Base-by-base conservation (phyloP, 2,329 filamentous ascomycete species). In the Aquanectria penicillioides region DNA sequence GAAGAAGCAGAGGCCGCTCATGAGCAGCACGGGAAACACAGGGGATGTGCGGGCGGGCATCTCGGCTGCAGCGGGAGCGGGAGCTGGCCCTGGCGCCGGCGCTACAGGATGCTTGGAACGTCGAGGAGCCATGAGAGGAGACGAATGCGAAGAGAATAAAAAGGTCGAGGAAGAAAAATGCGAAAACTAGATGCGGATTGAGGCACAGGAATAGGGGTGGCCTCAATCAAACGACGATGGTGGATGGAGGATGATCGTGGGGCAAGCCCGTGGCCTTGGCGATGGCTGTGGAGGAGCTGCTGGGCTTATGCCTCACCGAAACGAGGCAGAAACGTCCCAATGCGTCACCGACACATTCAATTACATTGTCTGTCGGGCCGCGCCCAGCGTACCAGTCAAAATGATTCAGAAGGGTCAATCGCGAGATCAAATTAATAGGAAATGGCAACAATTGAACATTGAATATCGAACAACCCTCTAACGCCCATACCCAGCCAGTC, bases 1-100 rank as follows among this genome's bases (percentile, higher is more conserved):
- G 17, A 70, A 62, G 48, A 68, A 15, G n/a, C 54, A 36, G 47
- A 70, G 37, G 43, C 47, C 9, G 28, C 29, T 12, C 17, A 71
- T 51, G 50, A 64, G 15, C 18, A 47, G 20, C 5, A 71, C 46
- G 23, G 67, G 36, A 3, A 60, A 22, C 8, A 61, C 41, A 10
- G 62, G 62, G 17, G 52, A 10, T 18, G 41, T 15, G 18, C 50
- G 64, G 9, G 41, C 49, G 31, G 59, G 48, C 8, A 64, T 1
- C 2, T 23, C 62, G 3, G 57, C 23, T 9, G 47, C 36, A 3
- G 58, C 6, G n/a, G 43, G 43, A 31, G 53, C n/a, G n/a, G n/a
- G n/a, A n/a, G n/a, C n/a, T n/a, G n/a, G n/a, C n/a, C n/a, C n/a
- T n/a, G n/a, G n/a, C n/a, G n/a, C n/a, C n/a, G n/a, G n/a, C n/a